A percentile compares a stretch with the other conserved stretches of the same genome.
phyloP scores from a whole-genome alignment of 2,329 filamentous ascomycete species.

The Phoma sp. region DNA sequence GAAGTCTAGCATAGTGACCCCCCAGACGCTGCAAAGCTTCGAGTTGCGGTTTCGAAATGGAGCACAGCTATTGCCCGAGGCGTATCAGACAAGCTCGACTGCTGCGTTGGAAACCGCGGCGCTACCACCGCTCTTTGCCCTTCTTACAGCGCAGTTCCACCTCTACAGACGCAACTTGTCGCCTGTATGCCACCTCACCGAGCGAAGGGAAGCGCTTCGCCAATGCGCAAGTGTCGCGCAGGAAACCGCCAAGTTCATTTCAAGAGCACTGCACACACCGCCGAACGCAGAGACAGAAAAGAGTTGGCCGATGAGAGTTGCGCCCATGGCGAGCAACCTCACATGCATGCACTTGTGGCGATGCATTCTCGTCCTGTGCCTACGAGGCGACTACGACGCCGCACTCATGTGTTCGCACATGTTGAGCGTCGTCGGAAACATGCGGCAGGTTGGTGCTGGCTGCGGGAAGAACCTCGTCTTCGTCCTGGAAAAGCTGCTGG shows the following conservation, averaged over 20 bases:
- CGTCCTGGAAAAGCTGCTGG: constrained; percentile 74
- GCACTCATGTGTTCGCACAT: constrained; percentile 78
- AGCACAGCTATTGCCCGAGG: constrained; percentile 75
- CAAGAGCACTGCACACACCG: constrained; percentile 65
- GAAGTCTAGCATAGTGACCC: constrained; percentile 67
- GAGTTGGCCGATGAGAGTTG: constrained; percentile 64
- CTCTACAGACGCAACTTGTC: constrained; percentile 89
- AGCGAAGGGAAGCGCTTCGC: constrained; percentile 75
- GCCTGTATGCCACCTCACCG: constrained; percentile 70
- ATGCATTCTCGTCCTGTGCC: constrained; percentile 79
- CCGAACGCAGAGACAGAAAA: constrained; percentile 35
- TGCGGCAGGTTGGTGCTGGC: constrained; percentile 74
- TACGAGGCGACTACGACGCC: constrained; percentile 74
- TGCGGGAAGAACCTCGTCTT: constrained; percentile 85
- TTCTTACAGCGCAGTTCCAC: constrained; percentile 83
- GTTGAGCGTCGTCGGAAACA: constrained; percentile 72
- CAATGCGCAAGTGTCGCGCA: constrained; percentile 76
- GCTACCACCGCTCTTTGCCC: constrained; percentile 76
- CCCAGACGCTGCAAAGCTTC: constrained; percentile 75
- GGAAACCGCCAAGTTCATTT: constrained; percentile 80
- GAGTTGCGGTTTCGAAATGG: constrained; percentile 82
- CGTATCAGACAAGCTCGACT: constrained; percentile 72
- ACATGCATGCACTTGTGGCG: constrained; percentile 88
- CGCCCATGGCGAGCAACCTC: constrained; percentile 74
- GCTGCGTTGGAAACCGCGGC: constrained; percentile 75